A percentile compares a stretch with the other conserved stretches of the same genome.
phyloP scores from a whole-genome alignment of 305 asterid genomes.

The Fraxinus albicans region DNA sequence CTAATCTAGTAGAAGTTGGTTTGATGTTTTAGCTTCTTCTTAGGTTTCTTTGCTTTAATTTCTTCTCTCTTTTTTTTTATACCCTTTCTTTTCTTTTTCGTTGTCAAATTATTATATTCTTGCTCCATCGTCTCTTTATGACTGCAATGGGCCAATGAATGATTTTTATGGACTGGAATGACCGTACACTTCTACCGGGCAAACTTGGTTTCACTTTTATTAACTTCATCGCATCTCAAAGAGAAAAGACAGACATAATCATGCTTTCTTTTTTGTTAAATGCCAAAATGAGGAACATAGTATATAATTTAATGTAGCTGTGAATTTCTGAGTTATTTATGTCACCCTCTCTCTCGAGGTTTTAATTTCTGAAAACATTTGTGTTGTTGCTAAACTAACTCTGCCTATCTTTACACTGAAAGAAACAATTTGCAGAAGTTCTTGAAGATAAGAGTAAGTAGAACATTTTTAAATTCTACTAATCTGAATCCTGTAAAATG shows the following conservation, averaged over 20 bases:
- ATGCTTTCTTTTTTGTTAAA: not conserved
- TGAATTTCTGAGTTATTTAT: not conserved
- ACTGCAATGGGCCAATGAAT: not conserved
- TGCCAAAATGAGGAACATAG: not conserved
- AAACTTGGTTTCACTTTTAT: not conserved
- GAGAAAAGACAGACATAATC: not conserved
- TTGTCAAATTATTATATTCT: conserved; percentile 1
- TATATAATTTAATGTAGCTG: not conserved
- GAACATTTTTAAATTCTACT: not conserved
- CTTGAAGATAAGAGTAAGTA: not conserved
- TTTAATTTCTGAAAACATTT: not conserved
- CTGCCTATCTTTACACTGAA: not conserved
- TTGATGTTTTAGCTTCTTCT: not conserved
- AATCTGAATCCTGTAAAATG: not conserved
- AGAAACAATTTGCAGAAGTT: not conserved
- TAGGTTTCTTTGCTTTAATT: not conserved
- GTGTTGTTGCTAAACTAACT: not conserved
- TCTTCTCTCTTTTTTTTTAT: not conserved
- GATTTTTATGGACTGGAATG: not conserved
- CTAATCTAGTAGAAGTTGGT: not conserved
- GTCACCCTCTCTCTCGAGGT: too few relatives aligned
- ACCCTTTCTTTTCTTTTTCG: not conserved
- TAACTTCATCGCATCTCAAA: not conserved
- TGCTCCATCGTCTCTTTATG: not conserved
- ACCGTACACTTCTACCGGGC: not conserved